Base-by-base conservation (phyloP, 2,329 filamentous ascomycete species). In the Fusarium sp. region DNA sequence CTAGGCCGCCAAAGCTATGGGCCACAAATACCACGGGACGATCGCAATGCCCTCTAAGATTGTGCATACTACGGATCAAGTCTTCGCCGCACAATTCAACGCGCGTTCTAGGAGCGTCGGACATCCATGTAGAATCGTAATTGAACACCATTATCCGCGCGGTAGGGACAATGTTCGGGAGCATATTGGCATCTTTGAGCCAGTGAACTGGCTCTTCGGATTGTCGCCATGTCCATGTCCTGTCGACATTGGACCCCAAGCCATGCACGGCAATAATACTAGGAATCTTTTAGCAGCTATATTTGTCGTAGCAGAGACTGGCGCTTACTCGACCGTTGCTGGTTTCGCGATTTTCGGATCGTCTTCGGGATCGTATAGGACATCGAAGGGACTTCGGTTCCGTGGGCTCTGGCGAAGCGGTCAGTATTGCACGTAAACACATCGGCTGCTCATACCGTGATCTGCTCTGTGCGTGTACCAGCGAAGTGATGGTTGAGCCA, bases 121-220 rank as follows among this genome's bases (percentile, higher is more conserved):
- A 43, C 27, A 43, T 9, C 49, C 34, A 53, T 18, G 25, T 43
- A 18, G 49, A 43, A 10, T 53, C 49, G 10, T 53, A 53, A 2
- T 53, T 53, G n/a, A 43, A 53, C 20, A 10, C 12, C 24, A 53
- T 10, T 9, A 53, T 53, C 6, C 49, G 13, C 16, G 49, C 49
- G 10, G 4, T 53, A 0, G 49, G 34, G 5, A 53, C 20, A 7
- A 29, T 22, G 1, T 10, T 22, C 16, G 15, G 49, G 3, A 53
- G 24, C 49, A 53, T 53, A 5, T 53, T 6, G 2, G 18, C 8
- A n/a, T 53, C 49, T 13, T 29, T 41, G 2, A 53, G 22, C 49
- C 49, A 53, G 12, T 53, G 13, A 2, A 53, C 49, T 41, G 49
- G 16, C 9, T 41, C 10, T 40, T 18, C 32, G 16, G 24, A 25